Evolutionary conservation across 345 rosid species (phyloP), one percentile per base, ranked within the genome.

Genomic region (Ceriops tagal): DNA sequence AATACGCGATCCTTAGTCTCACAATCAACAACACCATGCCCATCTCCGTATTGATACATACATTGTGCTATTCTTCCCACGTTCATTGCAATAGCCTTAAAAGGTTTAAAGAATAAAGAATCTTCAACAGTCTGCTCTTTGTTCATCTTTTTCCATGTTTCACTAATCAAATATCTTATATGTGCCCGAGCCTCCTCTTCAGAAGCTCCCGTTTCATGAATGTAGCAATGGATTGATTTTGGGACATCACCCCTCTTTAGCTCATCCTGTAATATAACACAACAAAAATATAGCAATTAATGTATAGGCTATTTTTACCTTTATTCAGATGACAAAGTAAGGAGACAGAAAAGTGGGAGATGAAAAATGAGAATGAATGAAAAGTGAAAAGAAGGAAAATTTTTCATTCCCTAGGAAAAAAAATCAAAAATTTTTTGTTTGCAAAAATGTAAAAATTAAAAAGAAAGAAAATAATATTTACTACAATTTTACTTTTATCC

Each of bases 191-290:
- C 77, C 35, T 58, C 46, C 19, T 71, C 76, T 65, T 77, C 78
- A 0, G 76, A 66, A 8, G 61, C 73, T 64, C 77, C 80, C 1
- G 46, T 75, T 34, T 82, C 46, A 13, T 60, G 46, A 24, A 20
- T 60, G 63, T 32, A 60, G 31, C 10, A 75, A 10, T 78, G 68
- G 7, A 82, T 68, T 30, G 83, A 61, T 68, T 76, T 79, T 0
- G 75, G 65, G 28, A 46, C 57, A 62, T 79, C 85, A 5, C 79
- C 85, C 55, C 77, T 71, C n/a, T 52, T 4, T 47, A 79, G 0
- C 52, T 85, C 85, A 15, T 73, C 73, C 81, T 83, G 57, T 18
- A 8, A 13, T 37, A 2, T 24, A 8, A 18, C 22, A 57, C 5
- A 13, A 43, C 5, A 43, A 13, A 43, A 43, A 43, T 43, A 43